phyloP scores from a whole-genome alignment of 2,329 filamentous ascomycete genomes.

The Phaeoacremonium minimum region DNA sequence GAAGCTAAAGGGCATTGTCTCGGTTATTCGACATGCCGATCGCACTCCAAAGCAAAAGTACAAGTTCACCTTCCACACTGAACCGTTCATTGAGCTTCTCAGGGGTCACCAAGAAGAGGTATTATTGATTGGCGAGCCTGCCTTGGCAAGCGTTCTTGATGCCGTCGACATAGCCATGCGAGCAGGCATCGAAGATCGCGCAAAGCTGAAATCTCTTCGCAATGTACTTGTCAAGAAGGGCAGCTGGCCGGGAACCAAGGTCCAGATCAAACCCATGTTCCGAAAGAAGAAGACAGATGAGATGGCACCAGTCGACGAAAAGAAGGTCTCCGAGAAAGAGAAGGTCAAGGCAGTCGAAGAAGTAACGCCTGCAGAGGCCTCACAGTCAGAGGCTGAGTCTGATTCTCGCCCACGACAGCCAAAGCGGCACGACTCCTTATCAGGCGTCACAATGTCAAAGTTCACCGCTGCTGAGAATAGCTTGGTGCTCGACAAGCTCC shows the following conservation, averaged over 20 bases:
- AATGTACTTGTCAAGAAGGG: slow-evolving; percentile 91
- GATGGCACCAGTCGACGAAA: slow-evolving; percentile 30
- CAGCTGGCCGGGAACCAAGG: slow-evolving; percentile 91
- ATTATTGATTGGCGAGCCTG: slow-evolving; percentile 85
- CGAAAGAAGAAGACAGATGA: slow-evolving; percentile 75
- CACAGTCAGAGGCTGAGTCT: neutral
- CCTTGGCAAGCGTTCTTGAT: slow-evolving; percentile 80
- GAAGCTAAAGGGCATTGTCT: slow-evolving; percentile 97
- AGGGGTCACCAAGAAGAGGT: slow-evolving; percentile 97
- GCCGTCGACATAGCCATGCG: slow-evolving; percentile 79
- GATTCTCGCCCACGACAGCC: slow-evolving; percentile 35
- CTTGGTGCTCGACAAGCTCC: slow-evolving; percentile 89
- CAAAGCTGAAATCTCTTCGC: slow-evolving; percentile 79
- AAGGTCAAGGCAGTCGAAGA: slow-evolving; percentile 12
- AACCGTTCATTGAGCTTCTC: slow-evolving; percentile 89
- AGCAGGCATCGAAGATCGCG: slow-evolving; percentile 76
- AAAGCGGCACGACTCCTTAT: slow-evolving; percentile 76
- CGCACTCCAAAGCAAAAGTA: slow-evolving; percentile 98
- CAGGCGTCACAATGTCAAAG: slow-evolving; percentile 86
- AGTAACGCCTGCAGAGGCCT: slow-evolving; percentile 1
- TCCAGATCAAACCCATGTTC: slow-evolving; percentile 99
- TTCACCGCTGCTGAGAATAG: slow-evolving; percentile 92
- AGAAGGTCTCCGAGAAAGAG: slow-evolving; percentile 23
- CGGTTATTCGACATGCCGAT: slow-evolving; percentile 93
- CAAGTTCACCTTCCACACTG: slow-evolving; percentile 97